Evolutionary conservation across 2,329 filamentous ascomycete genomes (phyloP).

Genomic region (Penicillium sp.): DNA sequence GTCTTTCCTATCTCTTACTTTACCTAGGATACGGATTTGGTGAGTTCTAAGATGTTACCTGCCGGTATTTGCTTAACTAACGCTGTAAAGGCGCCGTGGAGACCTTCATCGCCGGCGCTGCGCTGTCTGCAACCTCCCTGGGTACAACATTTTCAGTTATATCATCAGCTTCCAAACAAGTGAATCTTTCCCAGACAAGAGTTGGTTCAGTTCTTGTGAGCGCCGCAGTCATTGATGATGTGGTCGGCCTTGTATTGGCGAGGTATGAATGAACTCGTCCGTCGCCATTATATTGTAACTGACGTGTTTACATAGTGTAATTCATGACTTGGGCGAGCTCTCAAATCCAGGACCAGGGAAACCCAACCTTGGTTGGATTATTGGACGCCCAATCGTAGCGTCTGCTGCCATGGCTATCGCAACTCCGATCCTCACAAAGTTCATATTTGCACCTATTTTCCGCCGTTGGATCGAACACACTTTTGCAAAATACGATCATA

Average conservation of each 20-base stretch:
- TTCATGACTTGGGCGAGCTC: conserved; percentile 34
- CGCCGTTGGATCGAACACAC: conserved; percentile 39
- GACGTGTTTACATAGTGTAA: conserved; percentile 30
- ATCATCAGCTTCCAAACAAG: conserved; percentile 33
- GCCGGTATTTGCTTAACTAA: not conserved
- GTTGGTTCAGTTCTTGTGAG: conserved; percentile 52
- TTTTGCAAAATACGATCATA: conserved; percentile 39
- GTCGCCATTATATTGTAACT: not conserved
- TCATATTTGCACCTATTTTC: conserved; percentile 44
- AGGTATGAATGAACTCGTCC: conserved; percentile 19
- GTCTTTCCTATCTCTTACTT: conserved; percentile 49
- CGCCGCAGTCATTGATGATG: conserved; percentile 54
- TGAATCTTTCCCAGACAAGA: conserved; percentile 49
- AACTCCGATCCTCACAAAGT: conserved; percentile 43
- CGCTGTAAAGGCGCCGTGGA: conserved; percentile 31
- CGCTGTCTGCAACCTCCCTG: conserved; percentile 36
- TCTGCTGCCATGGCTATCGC: conserved; percentile 41
- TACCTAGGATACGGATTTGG: conserved; percentile 50
- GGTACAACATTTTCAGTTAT: conserved; percentile 39
- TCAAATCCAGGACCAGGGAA: conserved; percentile 11
- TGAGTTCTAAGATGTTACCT: conserved; percentile 4
- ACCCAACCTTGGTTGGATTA: conserved; percentile 42
- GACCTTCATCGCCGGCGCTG: conserved; percentile 37
- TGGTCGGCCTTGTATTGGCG: conserved; percentile 48
- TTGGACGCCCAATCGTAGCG: conserved; percentile 45